Percentiles rank a stretch among this genome's conserved stretches.
Evolutionary conservation across 1,284 basidiomycete genomes (phyloP).

Genomic region (Pyrrhoderma lamaoense): DNA sequence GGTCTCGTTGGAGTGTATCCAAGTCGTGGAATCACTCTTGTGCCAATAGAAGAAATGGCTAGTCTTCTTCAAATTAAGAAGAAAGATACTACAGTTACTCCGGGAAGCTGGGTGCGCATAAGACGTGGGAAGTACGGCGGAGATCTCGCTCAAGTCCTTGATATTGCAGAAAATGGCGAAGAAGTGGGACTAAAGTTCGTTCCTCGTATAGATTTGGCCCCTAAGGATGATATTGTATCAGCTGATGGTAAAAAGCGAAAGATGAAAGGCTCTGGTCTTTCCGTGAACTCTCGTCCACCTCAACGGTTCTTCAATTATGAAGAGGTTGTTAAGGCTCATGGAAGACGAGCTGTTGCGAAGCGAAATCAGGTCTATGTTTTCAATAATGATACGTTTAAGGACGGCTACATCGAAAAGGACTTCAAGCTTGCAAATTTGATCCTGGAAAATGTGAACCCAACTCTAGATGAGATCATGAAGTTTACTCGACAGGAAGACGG

Average conservation of each 20-base stretch:
- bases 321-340: constrained; percentile 86
- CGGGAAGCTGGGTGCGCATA: constrained; percentile 93
- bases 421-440: constrained; percentile 78
- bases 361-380: constrained; percentile 76
- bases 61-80: constrained; percentile 94
- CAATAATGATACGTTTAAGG: constrained; percentile 87
- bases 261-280: constrained; percentile 43
- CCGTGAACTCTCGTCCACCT: constrained; percentile 66
- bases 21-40: constrained; percentile 73
- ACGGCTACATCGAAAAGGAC: constrained; percentile 97
- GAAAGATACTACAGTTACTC: constrained; percentile 79
- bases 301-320: constrained; percentile 93
- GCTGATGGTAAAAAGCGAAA: constrained; percentile 69
- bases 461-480: constrained; percentile 91
- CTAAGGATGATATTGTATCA: constrained; percentile 62
- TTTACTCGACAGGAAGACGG: constrained; percentile 74
- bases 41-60: constrained; percentile 98
- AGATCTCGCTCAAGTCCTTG: constrained; percentile 93
- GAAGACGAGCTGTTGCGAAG: constrained; percentile 66
- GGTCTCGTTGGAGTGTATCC: constrained; percentile 92
- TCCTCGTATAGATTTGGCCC: constrained; percentile 93
- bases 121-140: constrained; percentile 91
- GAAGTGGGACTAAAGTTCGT: constrained; percentile 92
- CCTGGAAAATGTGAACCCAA: constrained; percentile 89
- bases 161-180: constrained; percentile 90